Base-by-base conservation (phyloP, 805 yeast genomes). In the Zygosaccharomyces kombuchaensis region DNA sequence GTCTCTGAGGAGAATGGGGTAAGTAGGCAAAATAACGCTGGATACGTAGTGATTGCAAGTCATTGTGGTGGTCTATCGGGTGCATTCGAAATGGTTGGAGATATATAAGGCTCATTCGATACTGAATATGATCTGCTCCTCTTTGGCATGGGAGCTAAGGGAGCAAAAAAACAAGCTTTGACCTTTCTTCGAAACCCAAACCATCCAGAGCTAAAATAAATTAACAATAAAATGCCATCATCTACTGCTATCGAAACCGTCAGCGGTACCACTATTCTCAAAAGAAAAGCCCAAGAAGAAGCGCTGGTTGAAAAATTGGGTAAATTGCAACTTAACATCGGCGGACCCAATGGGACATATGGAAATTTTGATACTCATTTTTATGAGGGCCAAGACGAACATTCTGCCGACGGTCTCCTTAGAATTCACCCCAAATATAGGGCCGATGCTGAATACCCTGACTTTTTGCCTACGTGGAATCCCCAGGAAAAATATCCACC, bases 281-380 rank as follows among this genome's bases (percentile, higher is more conserved):
- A 34, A 9, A 22, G 30, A 21, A 16, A 9, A 13, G 8, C 32
- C 9, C 14, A 13, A 6, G 37, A 23, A n/a, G 22, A 40, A 14
- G 29, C 22, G 6, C 14, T 40, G 9, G 12, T 34, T n/a, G 46
- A 42, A 27, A 46, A 29, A 38, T 31, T 46, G 21, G 49, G 49
- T 17, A 43, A 47, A 30, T 17, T 47, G 30, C 37, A 40, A 16
- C 25, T 43, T 30, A 39, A 23, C 25, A 34, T 38, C 14, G 30
- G 40, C 23, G 44, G 30, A 2, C 43, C 23, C 2, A 10, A 13
- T 16, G 37, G 44, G 27, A 13, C 48, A n/a, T 37, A 56, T 32
- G 68, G 65, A 58, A 65, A 54, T 50, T 73, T 61, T 27, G 60
- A 52, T 34, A 57, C 56, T 6, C 58, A 54, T 43, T 54, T 52